These are phyloP conservation scores for Gossypium lobatum DNA, from an alignment of 441 rosid species.

Conservation along the genomic window DNA sequence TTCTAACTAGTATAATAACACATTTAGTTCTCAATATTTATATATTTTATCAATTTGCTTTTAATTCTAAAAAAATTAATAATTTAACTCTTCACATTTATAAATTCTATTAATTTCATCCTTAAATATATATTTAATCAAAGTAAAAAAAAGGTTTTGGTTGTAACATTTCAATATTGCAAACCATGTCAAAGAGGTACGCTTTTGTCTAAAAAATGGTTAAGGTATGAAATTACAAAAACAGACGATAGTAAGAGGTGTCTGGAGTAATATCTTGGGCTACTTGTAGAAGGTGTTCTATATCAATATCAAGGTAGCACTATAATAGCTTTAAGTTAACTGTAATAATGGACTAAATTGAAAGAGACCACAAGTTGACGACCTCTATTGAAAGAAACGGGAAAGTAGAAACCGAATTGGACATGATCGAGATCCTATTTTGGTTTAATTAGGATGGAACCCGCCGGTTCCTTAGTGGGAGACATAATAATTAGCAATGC, in stretches of 20 bases:
- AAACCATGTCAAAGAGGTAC: not conserved
- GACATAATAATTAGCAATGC: no score
- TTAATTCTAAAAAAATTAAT: not conserved
- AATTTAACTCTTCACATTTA: not conserved
- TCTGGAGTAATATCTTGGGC: constrained; percentile 50
- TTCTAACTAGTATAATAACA: no score
- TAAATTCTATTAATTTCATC: not conserved
- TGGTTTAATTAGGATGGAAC: no score
- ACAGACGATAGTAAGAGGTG: constrained; percentile 31
- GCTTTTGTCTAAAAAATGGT: not conserved
- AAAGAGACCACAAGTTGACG: no score
- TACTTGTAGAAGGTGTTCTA: constrained; percentile 50
- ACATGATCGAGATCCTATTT: no score
- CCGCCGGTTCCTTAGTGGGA: no score
- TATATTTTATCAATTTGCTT: no score
- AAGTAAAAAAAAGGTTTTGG: no score
- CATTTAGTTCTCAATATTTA: no score
- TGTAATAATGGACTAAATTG: not conserved
- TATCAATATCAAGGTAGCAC: constrained; percentile 47
- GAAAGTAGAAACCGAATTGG: no score
- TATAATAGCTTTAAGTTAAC: constrained; percentile 59
- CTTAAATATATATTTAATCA: not conserved
- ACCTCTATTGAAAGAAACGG: no score
- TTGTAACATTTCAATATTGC: not conserved
- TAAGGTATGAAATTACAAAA: constrained; percentile 16